phyloP scores from a whole-genome alignment of 2,329 filamentous ascomycete species.

The Cyphellophora europaea region DNA sequence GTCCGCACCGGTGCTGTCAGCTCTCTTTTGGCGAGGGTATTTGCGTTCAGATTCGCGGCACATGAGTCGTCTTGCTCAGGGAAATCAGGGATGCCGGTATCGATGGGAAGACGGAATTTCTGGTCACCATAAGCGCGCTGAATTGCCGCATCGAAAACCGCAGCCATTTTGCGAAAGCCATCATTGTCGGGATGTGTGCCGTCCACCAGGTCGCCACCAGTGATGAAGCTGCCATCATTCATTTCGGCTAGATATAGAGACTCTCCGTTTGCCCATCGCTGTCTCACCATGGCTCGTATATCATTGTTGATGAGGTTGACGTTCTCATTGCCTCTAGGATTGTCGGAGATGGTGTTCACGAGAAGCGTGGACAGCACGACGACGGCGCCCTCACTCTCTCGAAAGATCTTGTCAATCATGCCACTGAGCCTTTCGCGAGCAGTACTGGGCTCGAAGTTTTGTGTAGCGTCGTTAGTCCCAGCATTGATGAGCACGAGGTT shows the following conservation, averaged over 20 bases:
- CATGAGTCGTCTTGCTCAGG: not conserved
- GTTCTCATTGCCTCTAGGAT: no score
- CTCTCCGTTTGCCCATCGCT: not conserved
- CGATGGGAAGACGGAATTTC: not conserved
- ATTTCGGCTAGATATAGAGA: not conserved
- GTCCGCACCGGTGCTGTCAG: no score
- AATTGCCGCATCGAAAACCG: not conserved
- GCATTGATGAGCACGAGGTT: slow-evolving; percentile 25
- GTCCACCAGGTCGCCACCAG: not conserved
- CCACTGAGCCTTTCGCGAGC: not conserved
- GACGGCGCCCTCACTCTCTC: not conserved
- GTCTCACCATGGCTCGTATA: not conserved
- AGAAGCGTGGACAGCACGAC: not conserved
- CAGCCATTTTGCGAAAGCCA: not conserved
- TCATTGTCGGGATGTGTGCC: not conserved
- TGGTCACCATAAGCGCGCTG: not conserved
- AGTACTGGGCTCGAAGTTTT: not conserved
- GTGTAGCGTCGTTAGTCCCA: slow-evolving; percentile 23
- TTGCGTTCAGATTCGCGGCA: not conserved
- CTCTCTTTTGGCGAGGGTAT: no score
- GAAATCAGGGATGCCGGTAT: not conserved
- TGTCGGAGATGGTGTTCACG: not conserved
- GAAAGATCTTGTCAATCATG: not conserved
- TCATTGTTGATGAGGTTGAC: not conserved
- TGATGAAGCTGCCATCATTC: not conserved